Percentiles rank a stretch among this genome's conserved stretches.
Evolutionary conservation across 2,329 filamentous ascomycete genomes (phyloP).

Genomic region (Sordariomycetes sp.): DNA sequence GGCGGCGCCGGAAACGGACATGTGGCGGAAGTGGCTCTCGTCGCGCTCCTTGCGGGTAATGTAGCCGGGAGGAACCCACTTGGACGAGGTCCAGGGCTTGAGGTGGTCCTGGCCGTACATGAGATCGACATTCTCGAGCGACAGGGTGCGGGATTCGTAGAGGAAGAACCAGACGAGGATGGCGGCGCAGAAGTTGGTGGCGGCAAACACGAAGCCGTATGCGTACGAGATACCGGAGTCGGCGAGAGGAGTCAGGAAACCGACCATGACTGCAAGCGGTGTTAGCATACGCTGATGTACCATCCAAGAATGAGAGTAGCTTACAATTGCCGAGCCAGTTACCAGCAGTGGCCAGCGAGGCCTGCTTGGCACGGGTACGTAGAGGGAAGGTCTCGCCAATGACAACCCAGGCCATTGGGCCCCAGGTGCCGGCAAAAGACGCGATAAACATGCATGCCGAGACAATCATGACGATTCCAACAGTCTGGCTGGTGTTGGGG

Average conservation of each 20-base stretch:
- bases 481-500: slow-evolving; percentile 30
- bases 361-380: slow-evolving; percentile 43
- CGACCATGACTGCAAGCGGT: slow-evolving; percentile 42
- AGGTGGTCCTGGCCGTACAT: slow-evolving; percentile 54
- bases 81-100: slow-evolving; percentile 50
- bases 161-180: slow-evolving; percentile 61
- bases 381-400: slow-evolving; percentile 58
- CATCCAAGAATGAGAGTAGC: slow-evolving; percentile 2
- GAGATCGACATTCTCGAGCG: slow-evolving; percentile 62
- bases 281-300: not conserved
- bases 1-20: slow-evolving; percentile 5
- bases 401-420: slow-evolving; percentile 60
- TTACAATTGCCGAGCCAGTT: slow-evolving; percentile 53
- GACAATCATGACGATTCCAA: slow-evolving; percentile 62
- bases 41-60: slow-evolving; percentile 27
- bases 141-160: slow-evolving; percentile 54
- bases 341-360: slow-evolving; percentile 41
- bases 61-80: slow-evolving; percentile 41
- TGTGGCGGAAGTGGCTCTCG: slow-evolving; percentile 13
- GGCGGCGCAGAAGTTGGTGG: slow-evolving; percentile 48
- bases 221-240: slow-evolving; percentile 49
- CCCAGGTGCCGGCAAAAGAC: slow-evolving; percentile 62
- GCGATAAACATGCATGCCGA: slow-evolving; percentile 68
- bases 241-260: slow-evolving; percentile 62
- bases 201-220: slow-evolving; percentile 59